Conservation (phyloP, 345 rosid species). For the Lenwebbia sp. region DNA sequence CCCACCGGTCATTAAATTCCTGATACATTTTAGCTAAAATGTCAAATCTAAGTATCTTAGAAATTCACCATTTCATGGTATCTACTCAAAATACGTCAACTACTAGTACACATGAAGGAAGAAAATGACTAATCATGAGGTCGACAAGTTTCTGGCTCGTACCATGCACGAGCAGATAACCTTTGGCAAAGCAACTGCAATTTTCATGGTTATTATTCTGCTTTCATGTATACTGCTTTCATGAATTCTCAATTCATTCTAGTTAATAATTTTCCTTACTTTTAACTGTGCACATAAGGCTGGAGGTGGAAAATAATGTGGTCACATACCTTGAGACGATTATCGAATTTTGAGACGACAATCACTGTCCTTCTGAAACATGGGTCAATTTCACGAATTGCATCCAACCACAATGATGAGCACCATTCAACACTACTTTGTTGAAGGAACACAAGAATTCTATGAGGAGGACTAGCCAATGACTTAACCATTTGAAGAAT, state of each 20-base stretch:
- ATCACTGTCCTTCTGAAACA: constrained; percentile 70
- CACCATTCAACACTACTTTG: constrained; percentile 99
- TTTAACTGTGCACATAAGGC: background rate
- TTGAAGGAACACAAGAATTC: constrained; percentile 82
- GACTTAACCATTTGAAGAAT: constrained; percentile 91
- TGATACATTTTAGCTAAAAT: constrained; percentile 11
- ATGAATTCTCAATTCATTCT: background rate
- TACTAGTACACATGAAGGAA: background rate
- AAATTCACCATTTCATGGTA: background rate
- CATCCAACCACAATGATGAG: constrained; percentile 91
- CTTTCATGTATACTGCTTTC: background rate
- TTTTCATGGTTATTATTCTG: background rate
- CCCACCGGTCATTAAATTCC: constrained; percentile 83
- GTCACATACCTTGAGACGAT: constrained; percentile 70
- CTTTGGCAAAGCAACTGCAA: background rate
- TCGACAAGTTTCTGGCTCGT: background rate
- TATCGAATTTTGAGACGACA: constrained; percentile 95
- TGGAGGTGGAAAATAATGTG: background rate
- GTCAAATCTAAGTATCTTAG: background rate
- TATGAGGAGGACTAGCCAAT: constrained; percentile 91
- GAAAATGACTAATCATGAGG: background rate
- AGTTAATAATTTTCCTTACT: background rate
- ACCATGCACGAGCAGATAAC: background rate
- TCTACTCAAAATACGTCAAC: background rate
- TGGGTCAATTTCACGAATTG: constrained; percentile 87